Base-by-base conservation (phyloP, 2,329 filamentous ascomycete genomes). In the Microdochium bolleyi region DNA sequence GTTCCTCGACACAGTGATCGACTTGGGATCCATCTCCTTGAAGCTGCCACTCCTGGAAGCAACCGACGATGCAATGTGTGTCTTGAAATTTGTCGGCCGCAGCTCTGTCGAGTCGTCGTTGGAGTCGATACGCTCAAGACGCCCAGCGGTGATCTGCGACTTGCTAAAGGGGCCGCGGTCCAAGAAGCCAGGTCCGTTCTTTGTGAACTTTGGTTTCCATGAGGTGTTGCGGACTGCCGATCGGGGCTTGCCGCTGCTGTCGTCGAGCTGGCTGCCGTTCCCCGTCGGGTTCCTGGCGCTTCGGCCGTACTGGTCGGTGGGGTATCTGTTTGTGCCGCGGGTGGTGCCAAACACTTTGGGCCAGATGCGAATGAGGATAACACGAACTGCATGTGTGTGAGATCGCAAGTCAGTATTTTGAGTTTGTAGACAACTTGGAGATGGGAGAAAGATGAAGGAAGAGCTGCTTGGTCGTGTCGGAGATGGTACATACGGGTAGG, bases 351-450 rank as follows among this genome's bases (percentile, higher is more conserved):
- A 52, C 14, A 60, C 44, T n/a, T 38, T 32, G 3, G 56, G 60
- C 49, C 58, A 61, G 49, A 55, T n/a, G 24, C 58, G 54, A 13
- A 60, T 54, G 5, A 64, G 54, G n/a, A 62, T 55, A 1, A 62
- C 54, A 10, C 62, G 61, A 3, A 62, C 41, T 46, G 16, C 11
- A 30, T 30, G 41, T 22, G 19, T 3, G 14, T 5, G 41, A 11
- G 19, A 24, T 46, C 19, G 22, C 19, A 11, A 46, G 41, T 41
- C 19, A 16, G 37, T 41, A 16, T 19, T 41, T 41, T 4, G 14
- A 41, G 30, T 34, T 34, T 41, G 41, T 21, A 22, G 41, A 46
- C n/a, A 46, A 21, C 14, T 11, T 16, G 41, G n/a, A 24, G 41
- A 46, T 10, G 19, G 41, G 13, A 11, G 19, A 19, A 19, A 24